These are phyloP conservation scores for Coniosporium apollinis DNA, from an alignment of 495 filamentous ascomycete genomes.

Conservation along the genomic window DNA sequence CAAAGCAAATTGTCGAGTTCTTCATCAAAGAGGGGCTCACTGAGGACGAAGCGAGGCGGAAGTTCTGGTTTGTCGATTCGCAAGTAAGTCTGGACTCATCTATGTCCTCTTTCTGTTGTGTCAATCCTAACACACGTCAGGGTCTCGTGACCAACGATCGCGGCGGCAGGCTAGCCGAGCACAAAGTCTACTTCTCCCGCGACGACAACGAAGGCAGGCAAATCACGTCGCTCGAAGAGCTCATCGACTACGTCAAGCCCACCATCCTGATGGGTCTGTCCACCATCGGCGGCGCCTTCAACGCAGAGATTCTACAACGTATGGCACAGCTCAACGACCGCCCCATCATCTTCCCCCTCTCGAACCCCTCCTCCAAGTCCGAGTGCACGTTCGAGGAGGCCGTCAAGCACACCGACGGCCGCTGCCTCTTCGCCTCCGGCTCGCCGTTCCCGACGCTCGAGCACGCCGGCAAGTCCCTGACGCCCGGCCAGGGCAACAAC, in stretches of 20 bases:
- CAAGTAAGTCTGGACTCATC: no score
- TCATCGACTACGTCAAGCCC: constrained; percentile 85
- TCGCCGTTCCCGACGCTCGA: constrained; percentile 74
- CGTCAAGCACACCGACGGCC: constrained; percentile 73
- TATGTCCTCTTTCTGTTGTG: neutral
- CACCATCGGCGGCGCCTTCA: constrained; percentile 89
- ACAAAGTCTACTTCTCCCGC: constrained; percentile 96
- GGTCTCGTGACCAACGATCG: constrained; percentile 88
- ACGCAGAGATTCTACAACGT: constrained; percentile 64
- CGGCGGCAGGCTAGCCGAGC: constrained; percentile 82
- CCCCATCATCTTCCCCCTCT: constrained; percentile 86
- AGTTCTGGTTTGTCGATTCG: constrained; percentile 97
- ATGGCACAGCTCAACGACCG: constrained; percentile 66
- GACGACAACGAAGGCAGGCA: constrained; percentile 83
- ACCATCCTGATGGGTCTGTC: constrained; percentile 90
- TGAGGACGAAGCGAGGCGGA: constrained; percentile 73
- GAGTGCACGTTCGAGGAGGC: constrained; percentile 95
- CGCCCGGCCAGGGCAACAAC: constrained; percentile 86
- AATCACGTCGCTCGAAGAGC: constrained; percentile 74
- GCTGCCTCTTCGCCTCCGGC: constrained; percentile 83
- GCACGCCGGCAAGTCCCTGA: constrained; percentile 49
- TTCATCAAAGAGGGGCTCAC: constrained; percentile 85
- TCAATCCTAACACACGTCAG: constrained; percentile 22
- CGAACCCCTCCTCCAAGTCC: constrained; percentile 87
- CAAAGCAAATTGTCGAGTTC: constrained; percentile 89